Conservation (phyloP, 345 rosid species). For the Kernera saxatilis region DNA sequence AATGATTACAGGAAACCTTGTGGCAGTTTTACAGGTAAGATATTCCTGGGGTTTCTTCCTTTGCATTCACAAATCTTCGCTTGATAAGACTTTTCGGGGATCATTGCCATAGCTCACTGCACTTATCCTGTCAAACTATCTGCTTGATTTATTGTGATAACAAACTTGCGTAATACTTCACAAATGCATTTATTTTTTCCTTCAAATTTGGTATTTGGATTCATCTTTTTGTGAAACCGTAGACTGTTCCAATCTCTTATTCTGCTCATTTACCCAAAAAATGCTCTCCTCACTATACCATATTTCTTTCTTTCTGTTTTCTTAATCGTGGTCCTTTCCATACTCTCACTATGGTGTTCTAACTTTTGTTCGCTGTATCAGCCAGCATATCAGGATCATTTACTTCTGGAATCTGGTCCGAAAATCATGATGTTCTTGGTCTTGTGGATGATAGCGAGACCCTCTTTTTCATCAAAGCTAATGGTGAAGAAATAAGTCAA, state of each 20-base stretch:
- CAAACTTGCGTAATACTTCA: background rate
- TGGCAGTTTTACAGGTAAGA: conserved; percentile 63
- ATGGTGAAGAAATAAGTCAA: conserved; percentile 75
- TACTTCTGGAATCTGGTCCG: conserved; percentile 83
- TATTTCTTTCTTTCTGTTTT: background rate
- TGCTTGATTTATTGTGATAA: background rate
- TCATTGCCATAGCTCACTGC: background rate
- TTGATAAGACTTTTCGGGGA: background rate
- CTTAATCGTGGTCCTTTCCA: background rate
- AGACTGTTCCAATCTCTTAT: background rate
- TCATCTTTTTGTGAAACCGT: background rate
- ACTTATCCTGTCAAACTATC: background rate
- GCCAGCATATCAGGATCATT: conserved; percentile 48
- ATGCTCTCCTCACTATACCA: background rate
- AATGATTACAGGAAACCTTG: conserved; percentile 66
- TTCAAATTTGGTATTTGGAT: background rate
- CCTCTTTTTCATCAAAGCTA: conserved; percentile 70
- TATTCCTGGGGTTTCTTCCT: background rate
- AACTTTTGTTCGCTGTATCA: conserved; percentile 35
- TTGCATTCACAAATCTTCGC: conserved; percentile 3
- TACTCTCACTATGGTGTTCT: conserved; percentile 4
- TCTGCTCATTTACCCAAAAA: background rate
- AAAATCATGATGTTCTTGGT: conserved; percentile 75
- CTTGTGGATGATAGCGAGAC: conserved; percentile 57
- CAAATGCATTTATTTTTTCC: background rate